Evolutionary conservation across 805 yeast species (phyloP).

Genomic region (Naumovozyma baii): DNA sequence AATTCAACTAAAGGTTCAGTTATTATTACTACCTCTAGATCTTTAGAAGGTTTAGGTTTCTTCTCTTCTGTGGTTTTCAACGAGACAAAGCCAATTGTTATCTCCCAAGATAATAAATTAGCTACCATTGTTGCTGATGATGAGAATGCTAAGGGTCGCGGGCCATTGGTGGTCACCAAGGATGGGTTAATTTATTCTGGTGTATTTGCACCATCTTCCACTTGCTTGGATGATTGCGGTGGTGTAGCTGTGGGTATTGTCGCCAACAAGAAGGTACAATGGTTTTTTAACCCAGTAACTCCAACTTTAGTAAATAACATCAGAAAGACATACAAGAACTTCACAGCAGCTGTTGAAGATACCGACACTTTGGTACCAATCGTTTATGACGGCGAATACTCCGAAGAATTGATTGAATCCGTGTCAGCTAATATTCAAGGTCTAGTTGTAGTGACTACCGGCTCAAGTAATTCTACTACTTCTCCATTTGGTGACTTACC

Average conservation of each 20-base stretch:
- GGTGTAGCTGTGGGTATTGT: conserved; percentile 23
- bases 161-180: conserved; percentile 17
- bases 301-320: conserved; percentile 16
- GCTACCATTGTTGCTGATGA: conserved; percentile 18
- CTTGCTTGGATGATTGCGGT: not conserved
- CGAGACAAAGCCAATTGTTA: conserved; percentile 18
- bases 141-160: conserved; percentile 13
- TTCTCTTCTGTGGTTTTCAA: conserved; percentile 18
- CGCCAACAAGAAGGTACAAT: conserved; percentile 13
- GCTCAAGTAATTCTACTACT: conserved; percentile 14
- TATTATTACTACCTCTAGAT: conserved; percentile 12
- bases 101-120: conserved; percentile 13
- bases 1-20: conserved; percentile 15
- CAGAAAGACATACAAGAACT: conserved; percentile 14
- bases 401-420: conserved; percentile 10
- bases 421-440: conserved; percentile 18
- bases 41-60: conserved; percentile 23
- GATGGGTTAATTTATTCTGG: conserved; percentile 19
- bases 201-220: conserved; percentile 15
- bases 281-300: conserved; percentile 20
- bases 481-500: conserved; percentile 14
- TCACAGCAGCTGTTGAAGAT: conserved; percentile 10
- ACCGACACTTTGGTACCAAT: conserved; percentile 20
- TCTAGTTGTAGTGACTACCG: conserved; percentile 23
- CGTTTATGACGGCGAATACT: conserved; percentile 21